Conservation (phyloP, 1,284 basidiomycete genomes). For the Somion occarium region DNA sequence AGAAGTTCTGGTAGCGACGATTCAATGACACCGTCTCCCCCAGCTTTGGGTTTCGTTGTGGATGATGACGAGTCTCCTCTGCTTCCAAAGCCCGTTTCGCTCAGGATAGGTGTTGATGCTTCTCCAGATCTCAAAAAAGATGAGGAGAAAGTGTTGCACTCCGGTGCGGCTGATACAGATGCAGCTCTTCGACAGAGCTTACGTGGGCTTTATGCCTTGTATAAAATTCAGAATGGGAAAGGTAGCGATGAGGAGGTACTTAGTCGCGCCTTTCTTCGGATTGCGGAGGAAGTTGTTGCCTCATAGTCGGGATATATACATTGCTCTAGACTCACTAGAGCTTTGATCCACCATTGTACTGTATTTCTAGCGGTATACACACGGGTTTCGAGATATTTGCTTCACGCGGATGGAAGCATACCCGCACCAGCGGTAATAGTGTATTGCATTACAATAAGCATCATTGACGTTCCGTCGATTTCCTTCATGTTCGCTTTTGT, state of each 20-base stretch:
- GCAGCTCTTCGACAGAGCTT: constrained; percentile 35
- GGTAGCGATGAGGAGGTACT: constrained; percentile 11
- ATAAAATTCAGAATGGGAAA: constrained; percentile 33
- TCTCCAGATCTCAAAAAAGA: background rate
- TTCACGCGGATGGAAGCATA: no score
- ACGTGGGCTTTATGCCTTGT: constrained; percentile 46
- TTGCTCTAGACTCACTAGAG: background rate
- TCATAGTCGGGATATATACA: background rate
- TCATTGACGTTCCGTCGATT: no score
- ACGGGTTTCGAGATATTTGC: no score
- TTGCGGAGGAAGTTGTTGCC: constrained; percentile 19
- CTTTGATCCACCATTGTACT: background rate
- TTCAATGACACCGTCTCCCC: constrained; percentile 17
- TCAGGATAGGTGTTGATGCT: background rate
- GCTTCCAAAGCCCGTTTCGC: background rate
- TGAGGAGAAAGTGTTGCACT: constrained; percentile 5
- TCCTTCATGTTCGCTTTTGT: no score
- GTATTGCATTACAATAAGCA: no score
- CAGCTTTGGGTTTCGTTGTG: constrained; percentile 6
- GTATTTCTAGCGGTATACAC: no score
- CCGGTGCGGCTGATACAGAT: constrained; percentile 15
- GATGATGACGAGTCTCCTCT: background rate
- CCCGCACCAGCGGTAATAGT: no score
- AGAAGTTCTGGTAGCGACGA: constrained; percentile 22
- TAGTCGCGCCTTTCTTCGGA: constrained; percentile 22